phyloP scores from a whole-genome alignment of 2,329 filamentous ascomycete genomes.

The Alternaria sp. region DNA sequence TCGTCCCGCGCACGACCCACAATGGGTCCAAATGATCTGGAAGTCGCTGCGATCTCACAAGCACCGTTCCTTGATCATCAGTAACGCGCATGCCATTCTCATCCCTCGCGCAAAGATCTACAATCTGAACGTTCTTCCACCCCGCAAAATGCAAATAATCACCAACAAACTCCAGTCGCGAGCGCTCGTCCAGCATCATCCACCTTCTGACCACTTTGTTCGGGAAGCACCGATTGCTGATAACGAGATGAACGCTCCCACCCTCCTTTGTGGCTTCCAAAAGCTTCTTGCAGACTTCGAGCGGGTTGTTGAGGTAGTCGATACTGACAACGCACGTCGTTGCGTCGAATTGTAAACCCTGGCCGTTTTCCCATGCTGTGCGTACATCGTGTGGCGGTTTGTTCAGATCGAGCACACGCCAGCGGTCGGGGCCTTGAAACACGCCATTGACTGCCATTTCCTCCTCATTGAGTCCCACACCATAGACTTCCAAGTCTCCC shows the following conservation, averaged over 20 bases:
- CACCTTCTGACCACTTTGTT: slow-evolving; percentile 59
- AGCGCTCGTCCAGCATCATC: slow-evolving; percentile 54
- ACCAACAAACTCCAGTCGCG: slow-evolving; percentile 58
- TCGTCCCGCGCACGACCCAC: slow-evolving; percentile 37
- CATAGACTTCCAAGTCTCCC: slow-evolving; percentile 51
- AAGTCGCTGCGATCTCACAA: slow-evolving; percentile 13
- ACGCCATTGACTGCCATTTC: slow-evolving; percentile 54
- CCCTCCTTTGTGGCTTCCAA: slow-evolving; percentile 49
- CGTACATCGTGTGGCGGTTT: slow-evolving; percentile 38
- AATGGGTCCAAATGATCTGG: slow-evolving; percentile 32
- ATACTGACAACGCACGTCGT: slow-evolving; percentile 60
- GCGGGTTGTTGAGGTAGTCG: slow-evolving; percentile 58
- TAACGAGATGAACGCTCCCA: slow-evolving; percentile 57
- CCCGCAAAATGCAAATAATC: slow-evolving; percentile 59
- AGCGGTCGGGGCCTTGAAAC: slow-evolving; percentile 35
- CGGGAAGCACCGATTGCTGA: slow-evolving; percentile 61
- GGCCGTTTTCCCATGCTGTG: slow-evolving; percentile 7
- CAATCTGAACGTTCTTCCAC: slow-evolving; percentile 60
- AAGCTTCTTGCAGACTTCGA: slow-evolving; percentile 54
- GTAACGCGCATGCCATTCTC: slow-evolving; percentile 25
- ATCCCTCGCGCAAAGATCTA: slow-evolving; percentile 56
- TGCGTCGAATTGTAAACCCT: slow-evolving; percentile 47
- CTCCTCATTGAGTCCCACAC: slow-evolving; percentile 56
- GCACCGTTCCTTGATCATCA: slow-evolving; percentile 28
- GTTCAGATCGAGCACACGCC: slow-evolving; percentile 54